These are phyloP conservation scores for Ilex asprella DNA, from an alignment of 257 asterid genomes.

Conservation along the genomic window DNA sequence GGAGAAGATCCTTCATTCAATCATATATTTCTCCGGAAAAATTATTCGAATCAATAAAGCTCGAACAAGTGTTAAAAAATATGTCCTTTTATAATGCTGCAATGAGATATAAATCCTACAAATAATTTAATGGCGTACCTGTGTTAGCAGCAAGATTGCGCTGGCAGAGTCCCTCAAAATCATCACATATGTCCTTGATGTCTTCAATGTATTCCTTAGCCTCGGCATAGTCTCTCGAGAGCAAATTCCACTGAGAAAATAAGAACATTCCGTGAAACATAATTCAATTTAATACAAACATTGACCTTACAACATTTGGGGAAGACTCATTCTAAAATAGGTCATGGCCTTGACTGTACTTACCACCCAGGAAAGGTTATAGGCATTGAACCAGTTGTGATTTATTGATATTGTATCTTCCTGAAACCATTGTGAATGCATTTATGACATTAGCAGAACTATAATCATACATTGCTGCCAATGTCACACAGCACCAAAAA, in stretches of 20 bases:
- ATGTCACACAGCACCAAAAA: background rate
- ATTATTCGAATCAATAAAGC: background rate
- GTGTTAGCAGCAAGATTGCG: constrained; percentile 93
- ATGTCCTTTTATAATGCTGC: background rate
- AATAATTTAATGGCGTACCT: constrained; percentile 25
- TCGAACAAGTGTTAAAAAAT: background rate
- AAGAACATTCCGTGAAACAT: constrained; percentile 7
- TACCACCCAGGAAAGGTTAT: constrained; percentile 82
- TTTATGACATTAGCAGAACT: constrained; percentile 10
- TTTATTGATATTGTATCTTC: constrained; percentile 92
- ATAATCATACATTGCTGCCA: background rate
- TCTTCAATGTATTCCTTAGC: constrained; percentile 82
- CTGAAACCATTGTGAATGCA: constrained; percentile 35
- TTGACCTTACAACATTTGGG: no score
- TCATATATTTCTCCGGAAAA: no score
- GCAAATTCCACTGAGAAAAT: constrained; percentile 83
- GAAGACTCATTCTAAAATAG: constrained; percentile 6
- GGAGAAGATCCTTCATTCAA: background rate
- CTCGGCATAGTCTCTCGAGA: constrained; percentile 74
- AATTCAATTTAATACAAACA: no score
- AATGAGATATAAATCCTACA: background rate
- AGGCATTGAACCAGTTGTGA: constrained; percentile 94
- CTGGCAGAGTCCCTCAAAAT: constrained; percentile 94
- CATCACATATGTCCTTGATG: constrained; percentile 77
- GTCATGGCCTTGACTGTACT: constrained; percentile 16